Conservation (phyloP, 129 eudicot species). For the Deinandra increscens region DNA sequence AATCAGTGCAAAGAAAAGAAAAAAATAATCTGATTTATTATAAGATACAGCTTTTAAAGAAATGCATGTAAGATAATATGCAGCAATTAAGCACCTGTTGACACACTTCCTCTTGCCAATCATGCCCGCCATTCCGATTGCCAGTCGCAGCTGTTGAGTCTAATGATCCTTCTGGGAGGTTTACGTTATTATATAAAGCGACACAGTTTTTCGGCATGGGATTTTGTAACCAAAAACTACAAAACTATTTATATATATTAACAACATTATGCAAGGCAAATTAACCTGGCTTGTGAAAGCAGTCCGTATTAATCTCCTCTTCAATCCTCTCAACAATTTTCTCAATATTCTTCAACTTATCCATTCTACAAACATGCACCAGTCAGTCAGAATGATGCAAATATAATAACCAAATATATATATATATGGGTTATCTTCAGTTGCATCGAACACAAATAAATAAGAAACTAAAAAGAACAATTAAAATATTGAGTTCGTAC, state of each 20-base stretch:
- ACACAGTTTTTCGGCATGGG: conserved; percentile 28
- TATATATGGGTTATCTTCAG: too few relatives aligned
- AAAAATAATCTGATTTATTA: too few relatives aligned
- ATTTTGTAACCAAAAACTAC: conserved; percentile 32
- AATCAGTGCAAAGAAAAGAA: too few relatives aligned
- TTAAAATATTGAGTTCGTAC: too few relatives aligned
- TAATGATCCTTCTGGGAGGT: too few relatives aligned
- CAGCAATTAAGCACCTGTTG: conserved; percentile 89
- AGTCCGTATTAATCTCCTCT: conserved; percentile 57
- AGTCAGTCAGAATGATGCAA: too few relatives aligned
- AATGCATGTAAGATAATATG: conserved; percentile 6
- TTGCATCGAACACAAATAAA: neutral
- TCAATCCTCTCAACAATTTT: conserved; percentile 64
- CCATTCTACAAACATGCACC: conserved; percentile 68
- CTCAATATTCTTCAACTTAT: conserved; percentile 60
- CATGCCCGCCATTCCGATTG: conserved; percentile 60
- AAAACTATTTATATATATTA: neutral
- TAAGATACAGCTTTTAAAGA: too few relatives aligned
- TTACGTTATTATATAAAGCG: conserved; percentile 27
- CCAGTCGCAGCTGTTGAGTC: conserved; percentile 74
- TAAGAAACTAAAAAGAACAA: neutral
- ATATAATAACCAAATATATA: too few relatives aligned
- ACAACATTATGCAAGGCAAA: neutral
- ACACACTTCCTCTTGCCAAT: conserved; percentile 93
- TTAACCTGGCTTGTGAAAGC: conserved; percentile 66